Conservation (phyloP, 2,329 filamentous ascomycete genomes). For the Pyricularia sp. region DNA sequence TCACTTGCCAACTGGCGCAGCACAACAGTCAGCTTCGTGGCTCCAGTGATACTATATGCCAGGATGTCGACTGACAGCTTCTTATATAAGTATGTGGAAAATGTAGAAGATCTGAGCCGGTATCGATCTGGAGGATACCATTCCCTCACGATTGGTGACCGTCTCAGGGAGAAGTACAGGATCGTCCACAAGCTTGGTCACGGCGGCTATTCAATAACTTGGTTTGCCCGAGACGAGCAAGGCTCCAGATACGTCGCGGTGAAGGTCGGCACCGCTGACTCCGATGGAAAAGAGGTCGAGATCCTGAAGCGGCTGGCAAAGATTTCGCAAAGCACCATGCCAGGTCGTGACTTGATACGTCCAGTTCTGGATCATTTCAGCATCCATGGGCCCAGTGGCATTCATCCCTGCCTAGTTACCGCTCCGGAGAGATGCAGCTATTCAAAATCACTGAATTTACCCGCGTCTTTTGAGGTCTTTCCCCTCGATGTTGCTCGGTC, state of each 20-base stretch:
- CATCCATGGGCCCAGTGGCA: constrained; percentile 8
- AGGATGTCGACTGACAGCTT: neutral
- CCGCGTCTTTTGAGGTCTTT: neutral
- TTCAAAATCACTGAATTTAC: neutral
- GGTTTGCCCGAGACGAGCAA: neutral
- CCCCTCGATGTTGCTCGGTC: neutral
- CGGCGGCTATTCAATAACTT: neutral
- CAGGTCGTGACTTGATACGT: neutral
- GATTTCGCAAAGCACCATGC: neutral
- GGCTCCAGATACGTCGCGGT: neutral
- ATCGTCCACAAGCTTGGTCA: neutral
- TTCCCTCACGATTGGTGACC: neutral
- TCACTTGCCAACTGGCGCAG: neutral
- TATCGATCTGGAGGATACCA: neutral
- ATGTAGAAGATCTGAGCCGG: neutral
- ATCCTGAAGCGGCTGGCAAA: neutral
- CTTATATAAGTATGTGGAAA: neutral
- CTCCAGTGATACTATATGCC: neutral
- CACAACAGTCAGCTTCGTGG: neutral
- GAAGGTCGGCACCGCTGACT: neutral
- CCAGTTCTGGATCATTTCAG: neutral
- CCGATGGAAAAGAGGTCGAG: neutral
- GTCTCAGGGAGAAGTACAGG: neutral
- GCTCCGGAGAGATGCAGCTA: neutral
- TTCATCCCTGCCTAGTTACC: neutral